Conservation (phyloP, 129 eudicot genomes). For the Artemisia annua region DNA sequence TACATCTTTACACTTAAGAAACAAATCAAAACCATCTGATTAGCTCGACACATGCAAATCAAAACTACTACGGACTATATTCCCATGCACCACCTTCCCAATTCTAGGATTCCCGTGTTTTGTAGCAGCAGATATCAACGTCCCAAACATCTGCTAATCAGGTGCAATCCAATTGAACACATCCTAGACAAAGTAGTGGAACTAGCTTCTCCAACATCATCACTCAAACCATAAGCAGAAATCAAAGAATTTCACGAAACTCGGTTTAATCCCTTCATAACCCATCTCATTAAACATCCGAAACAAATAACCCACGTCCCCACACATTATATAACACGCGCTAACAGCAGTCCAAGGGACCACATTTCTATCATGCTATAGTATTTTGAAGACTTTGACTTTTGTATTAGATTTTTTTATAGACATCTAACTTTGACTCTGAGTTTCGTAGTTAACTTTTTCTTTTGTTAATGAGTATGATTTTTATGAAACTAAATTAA, state of each 20-base stretch:
- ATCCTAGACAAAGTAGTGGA: constrained; percentile 42
- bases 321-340: constrained; percentile 58
- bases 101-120: constrained; percentile 30
- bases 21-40: constrained; percentile 42
- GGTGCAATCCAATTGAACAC: constrained; percentile 57
- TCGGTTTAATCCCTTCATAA: too few species aligned
- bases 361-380: constrained; percentile 43
- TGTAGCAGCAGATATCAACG: constrained; percentile 52
- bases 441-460: too few species aligned
- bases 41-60: constrained; percentile 55
- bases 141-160: constrained; percentile 70
- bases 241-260: constrained; percentile 87
- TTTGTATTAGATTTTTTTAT: too few species aligned
- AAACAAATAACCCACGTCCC: constrained; percentile 48
- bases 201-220: constrained; percentile 42
- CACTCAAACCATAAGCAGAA: constrained; percentile 48
- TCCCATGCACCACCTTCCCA: constrained; percentile 69
- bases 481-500: too few species aligned
- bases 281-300: constrained; percentile 41
- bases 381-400: constrained; percentile 29
- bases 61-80: constrained; percentile 53
- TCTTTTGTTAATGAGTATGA: too few species aligned
- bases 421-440: too few species aligned
- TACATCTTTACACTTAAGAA: constrained; percentile 51
- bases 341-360: constrained; percentile 88